Conservation (phyloP, 352 stramenopile species). For the Globisporangium yorkense region DNA sequence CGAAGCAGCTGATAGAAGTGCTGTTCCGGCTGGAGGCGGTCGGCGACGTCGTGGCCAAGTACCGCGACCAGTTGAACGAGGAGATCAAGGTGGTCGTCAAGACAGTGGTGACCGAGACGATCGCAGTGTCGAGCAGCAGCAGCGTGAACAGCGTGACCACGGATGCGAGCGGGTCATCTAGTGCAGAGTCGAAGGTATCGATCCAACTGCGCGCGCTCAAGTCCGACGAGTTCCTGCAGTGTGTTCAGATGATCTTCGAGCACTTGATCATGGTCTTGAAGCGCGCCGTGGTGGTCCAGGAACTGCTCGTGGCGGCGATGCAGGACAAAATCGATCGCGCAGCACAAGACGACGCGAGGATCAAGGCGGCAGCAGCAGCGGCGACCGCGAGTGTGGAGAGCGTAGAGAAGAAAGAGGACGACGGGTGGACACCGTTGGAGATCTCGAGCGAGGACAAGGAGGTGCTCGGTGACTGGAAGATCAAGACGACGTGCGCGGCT, state of each 20-base stretch:
- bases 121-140: slow-evolving; percentile 54
- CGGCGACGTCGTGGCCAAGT: slow-evolving; percentile 63
- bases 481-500: slow-evolving; percentile 58
- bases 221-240: slow-evolving; percentile 84
- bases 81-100: slow-evolving; percentile 87
- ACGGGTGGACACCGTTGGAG: slow-evolving; percentile 34
- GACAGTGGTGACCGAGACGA: slow-evolving; percentile 86
- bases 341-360: slow-evolving; percentile 26
- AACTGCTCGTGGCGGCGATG: slow-evolving; percentile 65
- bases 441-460: slow-evolving; percentile 41
- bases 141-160: slow-evolving; percentile 16
- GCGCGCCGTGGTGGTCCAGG: slow-evolving; percentile 71
- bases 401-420: slow-evolving; percentile 4
- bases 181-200: slow-evolving; percentile 76
- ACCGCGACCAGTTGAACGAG: slow-evolving; percentile 77
- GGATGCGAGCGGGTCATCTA: slow-evolving; percentile 10
- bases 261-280: slow-evolving; percentile 80
- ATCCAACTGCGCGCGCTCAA: slow-evolving; percentile 70
- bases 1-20: slow-evolving; percentile 55
- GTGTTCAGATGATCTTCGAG: slow-evolving; percentile 88
- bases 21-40: slow-evolving; percentile 74
- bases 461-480: slow-evolving; percentile 67
- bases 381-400: slow-evolving; percentile 3
- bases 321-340: slow-evolving; percentile 59
- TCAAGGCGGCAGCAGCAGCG: slow-evolving; percentile 12